Base-by-base conservation (phyloP, 2,329 filamentous ascomycete genomes). In the Paraconiothyrium sp. region DNA sequence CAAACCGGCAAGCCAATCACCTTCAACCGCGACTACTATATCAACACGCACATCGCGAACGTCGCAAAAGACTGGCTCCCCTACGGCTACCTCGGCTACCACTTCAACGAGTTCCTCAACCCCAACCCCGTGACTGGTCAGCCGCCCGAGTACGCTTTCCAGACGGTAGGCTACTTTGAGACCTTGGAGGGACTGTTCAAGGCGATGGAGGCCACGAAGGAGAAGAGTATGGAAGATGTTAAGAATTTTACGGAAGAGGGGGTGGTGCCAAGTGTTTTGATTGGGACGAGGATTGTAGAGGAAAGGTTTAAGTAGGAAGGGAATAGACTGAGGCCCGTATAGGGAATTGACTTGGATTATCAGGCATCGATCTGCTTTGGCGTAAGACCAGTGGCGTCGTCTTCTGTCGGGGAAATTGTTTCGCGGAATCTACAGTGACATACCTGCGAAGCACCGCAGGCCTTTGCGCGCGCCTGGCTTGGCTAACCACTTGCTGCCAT, bases 21-120 rank as follows among this genome's bases (percentile, higher is more conserved):
- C 22, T 48, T 48, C 22, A 48, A 48, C 27, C 27, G 27, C 10
- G 46, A 48, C 22, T 48, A 48, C 46, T 48, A 48, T 14, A 6
- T 30, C 4, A 27, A 48, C 22, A 27, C 22, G 46, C 46, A 48
- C 24, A 48, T 48, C 13, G 16, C 46, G 22, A 27, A 32, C 2
- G 9, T 48, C 22, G 46, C 46, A 4, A 16, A 48, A 48, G 14
- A 13, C 4, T 48, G 22, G 10, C 5, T 6, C 11, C 24, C 46
- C 20, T 48, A 14, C 46, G 46, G 46, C 24, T 48, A 48, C 46
- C 46, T 48, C 46, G 46, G 46, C 11, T 48, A 22, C 16, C 46
- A 48, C 11, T 48, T 48, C 46, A 4, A 30, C 46, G 46, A 48
- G 24, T 30, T 30, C 24, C 6, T 27, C 22, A 48, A 48, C 46